Evolutionary conservation across 345 rosid species (phyloP).

Genomic region (Salix udensis): DNA sequence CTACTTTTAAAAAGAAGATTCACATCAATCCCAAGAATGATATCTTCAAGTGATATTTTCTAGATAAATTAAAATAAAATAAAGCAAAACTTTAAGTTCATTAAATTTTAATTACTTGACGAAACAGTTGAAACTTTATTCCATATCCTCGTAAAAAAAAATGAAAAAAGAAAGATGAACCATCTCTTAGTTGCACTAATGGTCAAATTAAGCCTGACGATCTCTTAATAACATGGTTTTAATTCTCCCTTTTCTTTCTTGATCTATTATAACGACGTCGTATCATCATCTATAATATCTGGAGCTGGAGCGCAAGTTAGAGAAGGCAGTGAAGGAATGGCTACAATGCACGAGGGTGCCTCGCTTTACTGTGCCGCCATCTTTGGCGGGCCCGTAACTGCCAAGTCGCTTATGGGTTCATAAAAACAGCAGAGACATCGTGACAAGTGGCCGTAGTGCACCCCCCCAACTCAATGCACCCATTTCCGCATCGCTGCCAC

Average conservation of each 20-base stretch:
- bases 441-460: constrained; percentile 23
- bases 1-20: too few species aligned
- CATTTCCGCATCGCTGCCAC: constrained; percentile 24
- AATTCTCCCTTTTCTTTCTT: neutral
- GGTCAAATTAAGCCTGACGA: too few species aligned
- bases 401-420: constrained; percentile 16
- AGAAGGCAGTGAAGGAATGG: neutral
- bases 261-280: neutral
- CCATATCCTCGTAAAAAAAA: too few species aligned
- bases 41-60: too few species aligned
- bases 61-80: too few species aligned
- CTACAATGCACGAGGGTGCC: constrained; percentile 13
- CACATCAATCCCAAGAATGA: too few species aligned
- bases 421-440: neutral
- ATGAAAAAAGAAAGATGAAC: too few species aligned
- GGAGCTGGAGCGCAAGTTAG: constrained; percentile 11
- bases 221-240: neutral
- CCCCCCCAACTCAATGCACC: constrained; percentile 9
- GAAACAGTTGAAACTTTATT: too few species aligned
- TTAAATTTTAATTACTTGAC: too few species aligned
- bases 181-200: too few species aligned
- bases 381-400: constrained; percentile 19
- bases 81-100: too few species aligned
- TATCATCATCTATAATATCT: neutral
- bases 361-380: neutral